A percentile compares a stretch with the other conserved stretches of the same genome.
These are phyloP conservation scores for Suillus hirtellus DNA, from an alignment of 768 basidiomycete genomes.

Conservation along the genomic window DNA sequence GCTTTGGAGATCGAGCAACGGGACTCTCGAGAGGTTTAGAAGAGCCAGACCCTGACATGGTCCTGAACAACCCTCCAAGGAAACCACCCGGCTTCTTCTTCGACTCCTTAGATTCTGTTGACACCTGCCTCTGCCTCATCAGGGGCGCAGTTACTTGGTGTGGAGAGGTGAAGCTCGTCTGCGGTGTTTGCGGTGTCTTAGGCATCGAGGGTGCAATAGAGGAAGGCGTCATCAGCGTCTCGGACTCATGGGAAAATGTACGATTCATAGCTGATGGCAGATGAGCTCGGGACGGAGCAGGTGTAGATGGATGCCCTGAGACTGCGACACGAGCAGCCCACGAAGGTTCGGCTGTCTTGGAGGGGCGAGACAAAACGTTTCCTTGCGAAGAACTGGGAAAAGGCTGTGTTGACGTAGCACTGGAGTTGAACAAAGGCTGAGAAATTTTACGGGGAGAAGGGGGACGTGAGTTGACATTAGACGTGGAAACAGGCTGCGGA, in stretches of 20 bases:
- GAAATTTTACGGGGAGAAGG: slow-evolving; percentile 30
- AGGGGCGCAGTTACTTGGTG: slow-evolving; percentile 18
- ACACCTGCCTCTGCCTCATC: slow-evolving; percentile 24
- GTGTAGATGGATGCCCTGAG: slow-evolving; percentile 33
- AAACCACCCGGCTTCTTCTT: slow-evolving; percentile 32
- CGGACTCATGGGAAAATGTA: slow-evolving; percentile 48
- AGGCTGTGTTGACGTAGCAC: slow-evolving; percentile 27
- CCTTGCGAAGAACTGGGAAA: slow-evolving; percentile 26
- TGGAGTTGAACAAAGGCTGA: slow-evolving; percentile 27
- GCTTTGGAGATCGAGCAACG: slow-evolving; percentile 21
- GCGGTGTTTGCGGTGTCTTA: slow-evolving; percentile 31
- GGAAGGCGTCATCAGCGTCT: slow-evolving; percentile 62
- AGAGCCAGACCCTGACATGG: slow-evolving; percentile 34
- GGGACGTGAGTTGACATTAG: slow-evolving; percentile 18
- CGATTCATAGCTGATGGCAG: slow-evolving; percentile 31
- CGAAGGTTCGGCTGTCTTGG: slow-evolving; percentile 2
- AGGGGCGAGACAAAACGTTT: neutral
- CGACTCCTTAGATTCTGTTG: slow-evolving; percentile 35
- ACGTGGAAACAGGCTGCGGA: slow-evolving; percentile 18
- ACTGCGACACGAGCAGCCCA: slow-evolving; percentile 28
- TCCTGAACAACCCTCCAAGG: slow-evolving; percentile 30
- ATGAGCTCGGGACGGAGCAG: slow-evolving; percentile 30
- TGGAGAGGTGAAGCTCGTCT: slow-evolving; percentile 4
- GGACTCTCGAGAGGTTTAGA: slow-evolving; percentile 29
- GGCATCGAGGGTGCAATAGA: slow-evolving; percentile 54